Base-by-base conservation (phyloP, 306 rosid species). In the Cicer chorassanicum region DNA sequence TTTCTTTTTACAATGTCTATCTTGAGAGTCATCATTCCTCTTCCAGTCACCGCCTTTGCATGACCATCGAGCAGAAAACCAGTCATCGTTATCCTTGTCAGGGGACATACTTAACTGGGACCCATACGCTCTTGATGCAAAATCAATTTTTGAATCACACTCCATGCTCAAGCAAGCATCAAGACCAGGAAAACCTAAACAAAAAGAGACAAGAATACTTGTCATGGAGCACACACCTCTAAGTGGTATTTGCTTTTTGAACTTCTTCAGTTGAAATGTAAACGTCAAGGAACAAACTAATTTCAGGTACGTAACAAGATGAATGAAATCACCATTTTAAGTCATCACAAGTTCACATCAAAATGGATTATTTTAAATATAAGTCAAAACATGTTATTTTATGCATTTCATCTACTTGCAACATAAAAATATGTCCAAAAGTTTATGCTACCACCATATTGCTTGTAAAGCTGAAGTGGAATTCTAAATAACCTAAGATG, bases 31-130 rank as follows among this genome's bases (percentile, higher is more conserved):
- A 45, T 95, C 99, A 49, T 85, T 92, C 82, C 98, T 90, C 87
- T 81, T 90, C 98, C 99, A 95, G 82, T 95, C 99, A 44, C 99
- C 99, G 69, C 99, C 99, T 85, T 89, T 95, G 90, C 98, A 95
- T 62, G 98, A 78, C 99, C 99, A 95, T 45, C 80, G 86, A 49
- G 91, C 82, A 75, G 91, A 89, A 89, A 83, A 89, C 93, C 89
- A 90, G 76, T 92, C 99, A 68, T 75, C 69, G 82, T 53, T 69
- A 56, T 90, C 96, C 85, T 84, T 85, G 71, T 90, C 97, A 40
- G 73, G 79, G 70, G 74, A 43, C 74, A 60, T 65, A 78, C 69
- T 64, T 77, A 39, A 76, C 79, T 80, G 78, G 72, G 86, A 60
- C 67, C 87, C 89, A 1, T 80, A 71, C 68, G 68, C 76, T 81